Evolutionary conservation across 2,329 filamentous ascomycete species (phyloP), one percentile per base, ranked within the genome.

Genomic region (Dendryphion nanum): DNA sequence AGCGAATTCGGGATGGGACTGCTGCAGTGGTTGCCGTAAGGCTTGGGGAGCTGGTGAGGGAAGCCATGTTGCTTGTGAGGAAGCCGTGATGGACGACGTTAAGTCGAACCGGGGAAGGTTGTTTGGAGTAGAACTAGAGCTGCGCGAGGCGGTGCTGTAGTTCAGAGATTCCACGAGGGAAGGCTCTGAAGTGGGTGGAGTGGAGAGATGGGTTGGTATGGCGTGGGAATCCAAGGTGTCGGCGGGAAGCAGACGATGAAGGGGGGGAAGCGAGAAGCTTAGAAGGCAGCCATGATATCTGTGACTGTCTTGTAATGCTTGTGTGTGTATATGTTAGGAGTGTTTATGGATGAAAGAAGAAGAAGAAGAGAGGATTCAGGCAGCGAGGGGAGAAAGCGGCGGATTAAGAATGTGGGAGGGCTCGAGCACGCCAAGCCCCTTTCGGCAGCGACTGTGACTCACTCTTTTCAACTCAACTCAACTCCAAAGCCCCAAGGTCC

Each of bases 71-170:
- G 81, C 80, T 63, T 71, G 67, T 67, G 70, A 66, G 68, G 81
- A 79, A 86, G 85, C 85, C 85, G 85, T 89, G 78, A 77, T 89
- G 83, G 84, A 83, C 82, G 86, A 82, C 79, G 75, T 62, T 55
- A 77, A 79, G 79, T 83, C 82, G 80, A 75, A 78, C 63, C 69
- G 66, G 72, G 74, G 66, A 78, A 81, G 81, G 72, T 72, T 81
- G 70, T 71, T 70, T 74, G 75, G 75, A 63, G 66, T 57, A 64
- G 66, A 71, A 69, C 67, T 66, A 72, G 77, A 79, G 66, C 76
- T 78, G 78, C 75, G 56, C 56, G 72, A 71, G 76, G 79, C 78
- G 70, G 71, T 70, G 75, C 75, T 76, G 60, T 72, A 81, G 79
- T 84, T 84, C 82, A 86, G 80, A 68, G 67, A 55, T 66, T 68